Evolutionary conservation across 2,329 filamentous ascomycete genomes (phyloP).

Genomic region (Sporothrix pallida): DNA sequence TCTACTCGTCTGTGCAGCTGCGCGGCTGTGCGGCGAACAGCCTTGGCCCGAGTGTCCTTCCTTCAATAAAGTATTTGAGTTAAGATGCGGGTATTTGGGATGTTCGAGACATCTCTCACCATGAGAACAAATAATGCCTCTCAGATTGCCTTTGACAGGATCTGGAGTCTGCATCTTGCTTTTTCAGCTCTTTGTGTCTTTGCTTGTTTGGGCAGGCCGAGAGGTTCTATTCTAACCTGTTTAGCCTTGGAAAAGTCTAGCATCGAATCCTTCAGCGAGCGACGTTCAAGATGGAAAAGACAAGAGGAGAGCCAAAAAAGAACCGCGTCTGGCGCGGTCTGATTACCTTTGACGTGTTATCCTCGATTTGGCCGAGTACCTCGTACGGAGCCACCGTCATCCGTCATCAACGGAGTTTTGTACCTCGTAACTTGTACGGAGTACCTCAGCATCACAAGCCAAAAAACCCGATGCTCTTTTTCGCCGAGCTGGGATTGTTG

Average conservation of each 20-base stretch:
- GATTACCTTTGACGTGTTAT: neutral
- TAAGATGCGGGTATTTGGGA: neutral
- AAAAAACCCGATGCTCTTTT: neutral
- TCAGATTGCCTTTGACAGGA: neutral
- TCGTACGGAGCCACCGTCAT: neutral
- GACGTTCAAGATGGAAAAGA: neutral
- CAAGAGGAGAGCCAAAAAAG: neutral
- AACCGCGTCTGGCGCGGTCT: constrained; percentile 1
- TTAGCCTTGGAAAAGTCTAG: constrained; percentile 17
- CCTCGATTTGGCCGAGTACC: neutral
- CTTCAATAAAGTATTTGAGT: neutral
- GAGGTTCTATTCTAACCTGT: constrained; percentile 9
- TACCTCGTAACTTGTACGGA: neutral
- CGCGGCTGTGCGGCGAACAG: constrained; percentile 1
- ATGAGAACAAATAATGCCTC: neutral
- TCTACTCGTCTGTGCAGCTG: neutral
- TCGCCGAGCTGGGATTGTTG: constrained; percentile 7
- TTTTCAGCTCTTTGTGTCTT: neutral
- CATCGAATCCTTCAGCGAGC: constrained; percentile 19
- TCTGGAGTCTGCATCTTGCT: neutral
- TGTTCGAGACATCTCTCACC: neutral
- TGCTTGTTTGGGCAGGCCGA: constrained; percentile 20
- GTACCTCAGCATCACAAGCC: constrained; percentile 13
- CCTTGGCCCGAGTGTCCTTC: constrained; percentile 8
- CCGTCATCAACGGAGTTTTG: neutral